Conservation (phyloP, 2,329 filamentous ascomycete genomes). For the Sclerotinia minor region DNA sequence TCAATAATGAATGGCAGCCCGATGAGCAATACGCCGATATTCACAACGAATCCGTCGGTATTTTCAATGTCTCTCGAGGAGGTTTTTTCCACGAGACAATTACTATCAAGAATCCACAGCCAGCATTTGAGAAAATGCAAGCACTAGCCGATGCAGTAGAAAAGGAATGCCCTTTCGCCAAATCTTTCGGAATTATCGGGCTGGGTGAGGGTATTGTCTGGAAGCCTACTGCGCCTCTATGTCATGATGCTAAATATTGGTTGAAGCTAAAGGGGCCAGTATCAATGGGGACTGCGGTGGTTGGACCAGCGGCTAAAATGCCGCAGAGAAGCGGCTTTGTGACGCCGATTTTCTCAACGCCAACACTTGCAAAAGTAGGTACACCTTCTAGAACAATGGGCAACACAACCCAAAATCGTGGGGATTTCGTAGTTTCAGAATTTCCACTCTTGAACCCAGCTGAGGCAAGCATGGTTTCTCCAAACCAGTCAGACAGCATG, state of each 20-base stretch:
- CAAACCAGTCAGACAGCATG: accelerated
- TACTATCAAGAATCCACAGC: constrained; percentile 6
- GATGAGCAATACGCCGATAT: constrained; percentile 32
- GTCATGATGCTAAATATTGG: constrained; percentile 33
- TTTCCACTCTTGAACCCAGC: neutral
- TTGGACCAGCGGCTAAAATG: neutral
- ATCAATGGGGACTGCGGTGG: neutral
- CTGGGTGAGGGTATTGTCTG: constrained; percentile 37
- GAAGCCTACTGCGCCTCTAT: constrained; percentile 31
- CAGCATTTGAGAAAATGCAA: constrained; percentile 24
- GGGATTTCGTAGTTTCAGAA: accelerated
- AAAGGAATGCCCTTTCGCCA: constrained; percentile 35
- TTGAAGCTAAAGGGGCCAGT: constrained; percentile 34
- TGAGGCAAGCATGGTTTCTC: neutral
- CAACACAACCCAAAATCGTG: constrained; percentile 6
- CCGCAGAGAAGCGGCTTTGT: neutral
- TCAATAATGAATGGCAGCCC: constrained; percentile 32
- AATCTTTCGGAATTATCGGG: constrained; percentile 30
- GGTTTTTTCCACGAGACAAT: constrained; percentile 30
- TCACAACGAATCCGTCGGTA: constrained; percentile 22
- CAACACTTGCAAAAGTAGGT: neutral
- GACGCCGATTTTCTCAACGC: neutral
- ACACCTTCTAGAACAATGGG: neutral
- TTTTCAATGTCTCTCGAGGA: constrained; percentile 34
- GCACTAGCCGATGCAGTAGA: constrained; percentile 30